These are phyloP conservation scores for Colletotrichum costaricense DNA, from an alignment of 2,329 filamentous ascomycete species.

Conservation along the genomic window DNA sequence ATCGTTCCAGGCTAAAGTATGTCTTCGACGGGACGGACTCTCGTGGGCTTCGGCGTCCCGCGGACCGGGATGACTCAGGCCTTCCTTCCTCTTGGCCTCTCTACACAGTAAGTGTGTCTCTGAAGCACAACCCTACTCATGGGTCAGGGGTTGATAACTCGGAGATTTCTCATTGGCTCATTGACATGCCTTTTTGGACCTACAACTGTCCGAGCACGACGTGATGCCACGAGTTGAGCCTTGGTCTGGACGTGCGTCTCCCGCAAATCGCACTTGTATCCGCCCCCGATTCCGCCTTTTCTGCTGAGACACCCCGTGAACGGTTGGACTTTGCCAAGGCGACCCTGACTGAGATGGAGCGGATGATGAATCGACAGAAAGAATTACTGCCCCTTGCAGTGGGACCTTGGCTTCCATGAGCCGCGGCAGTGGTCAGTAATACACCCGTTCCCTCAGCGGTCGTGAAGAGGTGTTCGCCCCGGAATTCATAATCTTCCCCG, in stretches of 20 bases:
- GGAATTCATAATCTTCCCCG: neutral
- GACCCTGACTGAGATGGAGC: neutral
- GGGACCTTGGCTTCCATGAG: neutral
- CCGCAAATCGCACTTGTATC: neutral
- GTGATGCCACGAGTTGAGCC: neutral
- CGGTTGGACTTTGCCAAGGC: slow-evolving; percentile 8
- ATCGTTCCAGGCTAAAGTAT: slow-evolving; percentile 32
- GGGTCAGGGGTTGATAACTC: neutral
- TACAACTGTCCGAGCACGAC: slow-evolving; percentile 17
- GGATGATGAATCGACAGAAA: no score
- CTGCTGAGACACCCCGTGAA: slow-evolving; percentile 10
- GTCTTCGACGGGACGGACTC: neutral
- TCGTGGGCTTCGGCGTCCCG: slow-evolving; percentile 9
- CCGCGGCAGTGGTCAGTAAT: neutral
- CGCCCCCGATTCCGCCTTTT: neutral
- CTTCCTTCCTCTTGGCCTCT: neutral
- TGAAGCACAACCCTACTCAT: neutral
- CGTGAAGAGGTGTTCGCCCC: neutral
- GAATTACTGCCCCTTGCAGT: neutral
- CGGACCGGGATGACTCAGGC: slow-evolving; percentile 18
- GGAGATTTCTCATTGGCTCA: neutral
- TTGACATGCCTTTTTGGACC: neutral
- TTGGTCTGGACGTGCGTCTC: slow-evolving; percentile 5
- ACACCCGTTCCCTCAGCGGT: neutral
- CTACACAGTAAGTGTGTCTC: neutral